Percentiles rank a stretch among this genome's conserved stretches.
Evolutionary conservation across 257 asterid species (phyloP).

Genomic region (Capsicum pubescens): DNA sequence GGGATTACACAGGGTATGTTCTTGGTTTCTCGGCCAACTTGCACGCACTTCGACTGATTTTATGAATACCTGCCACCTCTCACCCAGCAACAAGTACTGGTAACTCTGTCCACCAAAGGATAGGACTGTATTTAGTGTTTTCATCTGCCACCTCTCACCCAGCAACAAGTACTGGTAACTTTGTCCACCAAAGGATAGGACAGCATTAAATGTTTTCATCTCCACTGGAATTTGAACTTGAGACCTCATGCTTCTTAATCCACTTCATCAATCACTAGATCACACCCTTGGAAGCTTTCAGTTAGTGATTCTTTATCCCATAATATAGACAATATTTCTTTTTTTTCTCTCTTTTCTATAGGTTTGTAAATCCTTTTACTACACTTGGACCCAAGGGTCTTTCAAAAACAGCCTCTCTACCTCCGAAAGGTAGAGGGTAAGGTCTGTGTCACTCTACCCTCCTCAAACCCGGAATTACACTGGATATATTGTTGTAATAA

Average conservation of each 20-base stretch:
- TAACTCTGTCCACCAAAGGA: too few relatives aligned
- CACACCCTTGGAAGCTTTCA: too few relatives aligned
- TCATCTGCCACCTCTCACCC: background rate
- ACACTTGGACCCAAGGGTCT: too few relatives aligned
- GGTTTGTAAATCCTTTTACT: background rate
- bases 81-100: background rate
- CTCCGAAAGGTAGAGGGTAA: too few relatives aligned
- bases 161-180: background rate
- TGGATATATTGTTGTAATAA: too few relatives aligned
- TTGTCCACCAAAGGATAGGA: too few relatives aligned
- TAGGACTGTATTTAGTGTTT: too few relatives aligned
- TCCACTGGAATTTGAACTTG: background rate
- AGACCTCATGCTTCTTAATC: background rate
- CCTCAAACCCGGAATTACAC: too few relatives aligned
- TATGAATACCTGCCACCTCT: background rate
- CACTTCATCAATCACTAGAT: background rate
- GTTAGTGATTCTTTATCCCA: background rate
- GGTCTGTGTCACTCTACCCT: too few relatives aligned
- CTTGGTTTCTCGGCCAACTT: background rate
- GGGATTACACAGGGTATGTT: too few relatives aligned
- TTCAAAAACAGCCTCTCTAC: too few relatives aligned
- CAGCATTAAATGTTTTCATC: background rate
- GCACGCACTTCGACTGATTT: background rate
- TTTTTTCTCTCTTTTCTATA: background rate
- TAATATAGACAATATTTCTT: background rate